Base-by-base conservation (phyloP, 305 asterid genomes). In the Withania somnifera region DNA sequence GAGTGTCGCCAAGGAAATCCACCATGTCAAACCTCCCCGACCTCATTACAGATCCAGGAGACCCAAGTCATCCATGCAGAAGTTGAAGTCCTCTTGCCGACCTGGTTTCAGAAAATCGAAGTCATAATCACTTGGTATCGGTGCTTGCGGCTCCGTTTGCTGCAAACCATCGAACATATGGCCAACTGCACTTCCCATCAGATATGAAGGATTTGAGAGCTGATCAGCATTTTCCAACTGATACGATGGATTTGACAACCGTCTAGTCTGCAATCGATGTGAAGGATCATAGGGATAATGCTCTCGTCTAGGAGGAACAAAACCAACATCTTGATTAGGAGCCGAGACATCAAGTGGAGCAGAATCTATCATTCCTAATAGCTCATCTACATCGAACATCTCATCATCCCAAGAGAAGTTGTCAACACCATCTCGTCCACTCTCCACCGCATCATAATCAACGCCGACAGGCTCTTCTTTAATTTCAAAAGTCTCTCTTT, bases 91-190 rank as follows among this genome's bases (percentile, higher is more conserved):
- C 47, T 94, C 95, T 54, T 79, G 89, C 40, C 92, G 81, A 19
- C 94, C 95, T 0, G 95, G 95, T 63, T 60, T 84, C 80, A 90
- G 64, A 84, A 94, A 91, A 30, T 93, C 97, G 3, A 92, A 82
- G 13, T 82, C 85, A 20, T 78, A 47, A 26, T 88, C 93, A 19
- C 13, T 60, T 10, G 81, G 84, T 0, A 73, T 36, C 7, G 82
- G 13, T 0, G 32, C 73, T 53, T 81, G 86, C 52, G 69, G 86
- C 52, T 73, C 89, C 80, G 68, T 38, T 19, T 76, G 63, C 36
- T 60, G 85, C 77, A 53, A 22, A 36, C 61, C 63, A n/a, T 84
- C 90, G 19, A 11, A 50, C 47, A 52, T 11, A 51, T 52, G 34
- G 2, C 45, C 61, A 63, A 81, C 84, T 3, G 82, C 54, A 15